Conservation (phyloP, 2,329 filamentous ascomycete genomes). For the Xylaria sp. region DNA sequence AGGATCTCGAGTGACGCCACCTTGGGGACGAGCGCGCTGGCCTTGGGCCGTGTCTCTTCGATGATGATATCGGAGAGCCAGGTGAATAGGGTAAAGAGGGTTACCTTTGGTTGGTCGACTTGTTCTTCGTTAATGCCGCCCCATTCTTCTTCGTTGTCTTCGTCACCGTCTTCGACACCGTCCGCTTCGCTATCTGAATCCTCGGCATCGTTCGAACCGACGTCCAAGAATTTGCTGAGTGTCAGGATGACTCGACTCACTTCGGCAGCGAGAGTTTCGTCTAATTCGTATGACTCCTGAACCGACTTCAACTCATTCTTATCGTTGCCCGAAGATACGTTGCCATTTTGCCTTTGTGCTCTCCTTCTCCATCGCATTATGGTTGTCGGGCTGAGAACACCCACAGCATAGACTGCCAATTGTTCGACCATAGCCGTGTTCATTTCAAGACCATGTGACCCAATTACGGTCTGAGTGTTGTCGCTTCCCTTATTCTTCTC, state of each 20-base stretch:
- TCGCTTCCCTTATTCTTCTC: conserved; percentile 59
- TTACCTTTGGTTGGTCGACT: conserved; percentile 39
- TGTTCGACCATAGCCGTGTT: conserved; percentile 64
- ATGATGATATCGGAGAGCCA: conserved; percentile 79
- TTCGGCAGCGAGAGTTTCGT: conserved; percentile 76
- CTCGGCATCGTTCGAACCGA: conserved; percentile 57
- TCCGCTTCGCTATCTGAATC: conserved; percentile 45
- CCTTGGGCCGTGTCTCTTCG: conserved; percentile 68
- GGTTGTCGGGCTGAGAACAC: conserved; percentile 43
- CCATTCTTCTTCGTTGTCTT: conserved; percentile 44
- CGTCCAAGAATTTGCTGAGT: conserved; percentile 66
- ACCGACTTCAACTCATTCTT: conserved; percentile 1
- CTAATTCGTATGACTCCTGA: conserved; percentile 46
- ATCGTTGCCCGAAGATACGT: conserved; percentile 8
- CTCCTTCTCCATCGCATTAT: conserved; percentile 36
- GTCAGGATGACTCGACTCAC: conserved; percentile 82
- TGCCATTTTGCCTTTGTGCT: conserved; percentile 25
- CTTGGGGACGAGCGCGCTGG: conserved; percentile 71
- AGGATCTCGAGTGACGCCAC: conserved; percentile 75
- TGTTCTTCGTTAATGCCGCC: conserved; percentile 39
- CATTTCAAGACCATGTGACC: conserved; percentile 72
- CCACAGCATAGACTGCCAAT: conserved; percentile 46
- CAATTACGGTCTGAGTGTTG: conserved; percentile 62
- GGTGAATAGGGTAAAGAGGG: conserved; percentile 74
- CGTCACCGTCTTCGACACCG: conserved; percentile 48